Evolutionary conservation across 108 stramenopile species (phyloP).

Genomic region (Stephanodiscus triporus): DNA sequence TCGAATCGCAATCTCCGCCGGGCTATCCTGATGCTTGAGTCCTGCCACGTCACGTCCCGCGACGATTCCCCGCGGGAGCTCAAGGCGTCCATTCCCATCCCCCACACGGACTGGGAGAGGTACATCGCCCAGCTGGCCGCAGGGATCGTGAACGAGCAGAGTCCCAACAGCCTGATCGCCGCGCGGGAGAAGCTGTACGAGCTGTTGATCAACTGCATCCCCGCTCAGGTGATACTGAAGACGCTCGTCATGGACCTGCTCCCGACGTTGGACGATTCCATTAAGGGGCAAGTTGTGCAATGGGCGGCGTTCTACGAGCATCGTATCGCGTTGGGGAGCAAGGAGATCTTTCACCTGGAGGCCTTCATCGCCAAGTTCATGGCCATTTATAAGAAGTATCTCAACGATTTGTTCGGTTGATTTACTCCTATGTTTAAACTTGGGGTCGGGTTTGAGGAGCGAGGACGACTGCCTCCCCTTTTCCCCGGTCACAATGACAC

Average conservation of each 20-base stretch:
- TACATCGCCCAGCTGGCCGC: constrained; percentile 91
- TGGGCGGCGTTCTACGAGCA: constrained; percentile 99
- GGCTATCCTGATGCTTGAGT: constrained; percentile 96
- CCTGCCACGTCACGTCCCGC: constrained; percentile 78
- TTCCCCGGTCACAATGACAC: too few species aligned
- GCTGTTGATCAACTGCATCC: constrained; percentile 97
- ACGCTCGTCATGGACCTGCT: constrained; percentile 87
- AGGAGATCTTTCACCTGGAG: constrained; percentile 99
- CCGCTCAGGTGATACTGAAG: constrained; percentile 92
- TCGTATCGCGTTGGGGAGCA: constrained; percentile 89
- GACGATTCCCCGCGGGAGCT: constrained; percentile 42
- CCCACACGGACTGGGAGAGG: constrained; percentile 94
- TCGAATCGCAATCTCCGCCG: constrained; percentile 94
- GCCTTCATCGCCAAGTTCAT: constrained; percentile 99
- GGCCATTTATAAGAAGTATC: constrained; percentile 94
- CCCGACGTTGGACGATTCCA: constrained; percentile 79
- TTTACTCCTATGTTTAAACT: too few species aligned
- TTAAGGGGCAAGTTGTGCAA: constrained; percentile 88
- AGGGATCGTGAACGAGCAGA: constrained; percentile 87
- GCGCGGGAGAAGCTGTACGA: constrained; percentile 97
- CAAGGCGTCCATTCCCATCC: constrained; percentile 52
- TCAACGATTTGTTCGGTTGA: constrained; percentile 86
- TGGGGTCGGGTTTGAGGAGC: too few species aligned
- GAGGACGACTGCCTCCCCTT: too few species aligned
- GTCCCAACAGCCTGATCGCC: constrained; percentile 82